Percentiles rank a stretch among this genome's conserved stretches.
Evolutionary conservation across 768 basidiomycete genomes (phyloP).

Genomic region (Mycena pura): DNA sequence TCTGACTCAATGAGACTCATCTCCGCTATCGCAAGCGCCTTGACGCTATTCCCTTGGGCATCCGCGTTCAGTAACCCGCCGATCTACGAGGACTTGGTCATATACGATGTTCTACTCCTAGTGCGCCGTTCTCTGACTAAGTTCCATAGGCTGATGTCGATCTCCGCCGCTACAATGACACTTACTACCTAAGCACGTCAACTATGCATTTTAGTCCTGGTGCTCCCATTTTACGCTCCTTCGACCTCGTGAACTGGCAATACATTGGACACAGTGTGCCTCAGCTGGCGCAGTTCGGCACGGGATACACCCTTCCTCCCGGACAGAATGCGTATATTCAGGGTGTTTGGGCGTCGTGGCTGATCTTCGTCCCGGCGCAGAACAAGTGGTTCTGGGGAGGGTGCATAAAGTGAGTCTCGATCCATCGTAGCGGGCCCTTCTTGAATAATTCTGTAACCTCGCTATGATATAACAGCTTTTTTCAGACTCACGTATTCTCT

Average conservation of each 20-base stretch:
- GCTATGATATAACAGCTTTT: conserved; percentile 16
- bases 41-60: neutral
- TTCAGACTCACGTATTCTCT: conserved; percentile 21
- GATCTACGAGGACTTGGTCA: neutral
- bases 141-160: conserved; percentile 25
- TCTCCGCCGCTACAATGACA: conserved; percentile 22
- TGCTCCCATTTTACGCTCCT: conserved; percentile 28
- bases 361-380: conserved; percentile 20
- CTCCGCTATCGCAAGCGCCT: neutral
- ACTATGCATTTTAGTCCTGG: conserved; percentile 29
- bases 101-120: neutral
- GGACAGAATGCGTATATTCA: conserved; percentile 26
- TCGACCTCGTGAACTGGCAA: conserved; percentile 30
- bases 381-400: conserved; percentile 28
- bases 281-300: conserved; percentile 17
- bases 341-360: conserved; percentile 28
- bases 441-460: neutral
- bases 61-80: neutral
- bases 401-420: conserved; percentile 3
- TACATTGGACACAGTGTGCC: conserved; percentile 29
- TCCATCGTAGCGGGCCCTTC: neutral
- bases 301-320: conserved; percentile 24
- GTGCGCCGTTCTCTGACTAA: conserved; percentile 11
- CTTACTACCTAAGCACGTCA: conserved; percentile 29
- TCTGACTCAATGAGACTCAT: conserved; percentile 5